Evolutionary conservation across 495 filamentous ascomycete genomes (phyloP).

Genomic region (Pyronema omphalodes): DNA sequence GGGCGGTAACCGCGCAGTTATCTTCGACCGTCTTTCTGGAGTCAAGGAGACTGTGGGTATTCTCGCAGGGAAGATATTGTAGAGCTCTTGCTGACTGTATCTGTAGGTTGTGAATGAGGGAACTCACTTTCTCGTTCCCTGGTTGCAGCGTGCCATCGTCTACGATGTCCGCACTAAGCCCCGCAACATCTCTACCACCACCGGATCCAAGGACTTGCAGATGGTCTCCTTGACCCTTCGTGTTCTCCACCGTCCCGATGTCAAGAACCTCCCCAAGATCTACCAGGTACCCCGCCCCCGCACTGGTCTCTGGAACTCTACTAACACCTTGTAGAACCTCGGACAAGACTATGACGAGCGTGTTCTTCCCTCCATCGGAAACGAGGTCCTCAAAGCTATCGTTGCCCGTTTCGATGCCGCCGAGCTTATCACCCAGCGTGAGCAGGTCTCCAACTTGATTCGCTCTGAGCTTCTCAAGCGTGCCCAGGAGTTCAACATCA

Average conservation of each 20-base stretch:
- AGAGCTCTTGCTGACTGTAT: neutral
- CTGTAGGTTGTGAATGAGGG: conserved; percentile 72
- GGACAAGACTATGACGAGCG: conserved; percentile 97
- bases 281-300: conserved; percentile 54
- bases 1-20: conserved; percentile 83
- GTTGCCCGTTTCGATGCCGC: conserved; percentile 98
- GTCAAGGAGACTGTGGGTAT: conserved; percentile 51
- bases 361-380: conserved; percentile 97
- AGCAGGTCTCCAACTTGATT: conserved; percentile 83
- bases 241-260: conserved; percentile 88
- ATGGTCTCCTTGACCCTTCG: conserved; percentile 98
- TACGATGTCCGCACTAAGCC: conserved; percentile 98
- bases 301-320: neutral
- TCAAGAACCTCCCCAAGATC: conserved; percentile 81
- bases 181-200: conserved; percentile 92
- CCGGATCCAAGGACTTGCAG: conserved; percentile 95
- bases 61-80: neutral
- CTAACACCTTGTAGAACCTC: conserved; percentile 35
- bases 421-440: conserved; percentile 97
- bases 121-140: conserved; percentile 91
- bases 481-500: conserved; percentile 97
- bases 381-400: conserved; percentile 98
- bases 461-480: conserved; percentile 85
- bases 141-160: conserved; percentile 85
- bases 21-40: conserved; percentile 87